Base-by-base conservation (phyloP, 495 filamentous ascomycete species). In the Talaromyces ruber region DNA sequence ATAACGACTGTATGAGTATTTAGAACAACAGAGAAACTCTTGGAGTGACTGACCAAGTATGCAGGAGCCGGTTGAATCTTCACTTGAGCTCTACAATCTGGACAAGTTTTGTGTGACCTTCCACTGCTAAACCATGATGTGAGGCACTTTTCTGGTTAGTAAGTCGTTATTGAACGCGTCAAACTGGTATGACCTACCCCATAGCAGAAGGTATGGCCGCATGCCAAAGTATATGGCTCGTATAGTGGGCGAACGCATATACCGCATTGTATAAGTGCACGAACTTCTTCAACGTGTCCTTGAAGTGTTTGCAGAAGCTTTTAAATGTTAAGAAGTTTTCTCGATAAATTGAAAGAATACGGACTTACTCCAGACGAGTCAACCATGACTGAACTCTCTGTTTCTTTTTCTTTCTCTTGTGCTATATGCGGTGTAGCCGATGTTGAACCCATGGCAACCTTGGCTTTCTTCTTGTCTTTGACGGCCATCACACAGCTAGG, bases 151-250 rank as follows among this genome's bases (percentile, higher is more conserved):
- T 64, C 25, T n/a, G 8, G 45, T 61, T 51, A 58, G 57, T 66
- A 61, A 72, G 70, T 52, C 51, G 60, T 18, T 16, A 34, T 45
- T 52, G 8, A 5, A 56, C 32, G n/a, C 18, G 14, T 11, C 14
- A 34, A 24, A 59, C 14, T 37, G 14, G 24, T 22, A 62, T 34
- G 7, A 63, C 80, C 67, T 62, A 87, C 85, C 50, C 80, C 84
- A 66, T 91, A 91, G 69, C 88, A 91, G 66, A 88, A 91, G 4
- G 88, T 88, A 72, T 91, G 88, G 1, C 88, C 88, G 65, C 88
- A 91, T 45, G 82, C 80, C 45, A 88, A 81, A 21, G 81, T 87
- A 70, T 86, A 91, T 7, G 88, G 88, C 65, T 91, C 88, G 73
- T 88, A 90, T 12, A 91, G 75, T 30, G 87, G 80, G 22, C 84